Percentiles rank a stretch among this genome's conserved stretches.
Evolutionary conservation across 1,139 yeast genomes (phyloP).

Genomic region (Nakaseomyces delphensis): DNA sequence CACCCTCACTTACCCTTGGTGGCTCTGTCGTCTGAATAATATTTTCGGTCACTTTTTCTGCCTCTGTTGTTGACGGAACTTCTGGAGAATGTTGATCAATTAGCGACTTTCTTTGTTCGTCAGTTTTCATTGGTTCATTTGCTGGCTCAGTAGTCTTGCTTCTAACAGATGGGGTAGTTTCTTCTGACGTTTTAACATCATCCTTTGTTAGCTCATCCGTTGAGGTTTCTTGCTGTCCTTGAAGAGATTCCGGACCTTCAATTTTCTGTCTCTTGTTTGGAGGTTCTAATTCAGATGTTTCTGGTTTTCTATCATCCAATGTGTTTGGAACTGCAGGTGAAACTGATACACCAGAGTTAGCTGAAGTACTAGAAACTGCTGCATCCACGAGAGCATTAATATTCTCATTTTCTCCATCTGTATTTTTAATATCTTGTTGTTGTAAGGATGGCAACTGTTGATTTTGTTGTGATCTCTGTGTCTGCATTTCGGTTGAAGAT

Average conservation of each 20-base stretch:
- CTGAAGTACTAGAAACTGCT: constrained; percentile 21
- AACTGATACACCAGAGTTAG: constrained; percentile 5
- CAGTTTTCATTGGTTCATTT: neutral
- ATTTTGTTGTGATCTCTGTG: constrained; percentile 8
- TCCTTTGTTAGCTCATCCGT: constrained; percentile 1
- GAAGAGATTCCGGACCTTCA: constrained; percentile 7
- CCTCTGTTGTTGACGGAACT: neutral
- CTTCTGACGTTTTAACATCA: constrained; percentile 8
- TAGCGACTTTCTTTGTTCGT: neutral
- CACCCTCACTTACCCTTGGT: constrained; percentile 1
- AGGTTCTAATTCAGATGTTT: constrained; percentile 4
- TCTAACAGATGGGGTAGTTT: constrained; percentile 5
- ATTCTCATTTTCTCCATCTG: constrained; percentile 27
- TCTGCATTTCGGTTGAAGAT: constrained; percentile 9
- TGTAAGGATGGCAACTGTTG: constrained; percentile 11
- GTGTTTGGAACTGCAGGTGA: neutral
- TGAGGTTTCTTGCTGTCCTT: constrained; percentile 5
- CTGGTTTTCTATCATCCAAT: constrained; percentile 1
- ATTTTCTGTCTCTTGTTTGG: constrained; percentile 5
- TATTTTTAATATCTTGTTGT: constrained; percentile 13
- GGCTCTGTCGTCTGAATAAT: neutral
- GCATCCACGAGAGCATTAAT: constrained; percentile 29
- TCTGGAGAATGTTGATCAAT: neutral
- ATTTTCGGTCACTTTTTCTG: neutral
- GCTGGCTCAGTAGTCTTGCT: neutral